phyloP scores from a whole-genome alignment of 2,329 filamentous ascomycete genomes.

The Calonectria henricotiae region DNA sequence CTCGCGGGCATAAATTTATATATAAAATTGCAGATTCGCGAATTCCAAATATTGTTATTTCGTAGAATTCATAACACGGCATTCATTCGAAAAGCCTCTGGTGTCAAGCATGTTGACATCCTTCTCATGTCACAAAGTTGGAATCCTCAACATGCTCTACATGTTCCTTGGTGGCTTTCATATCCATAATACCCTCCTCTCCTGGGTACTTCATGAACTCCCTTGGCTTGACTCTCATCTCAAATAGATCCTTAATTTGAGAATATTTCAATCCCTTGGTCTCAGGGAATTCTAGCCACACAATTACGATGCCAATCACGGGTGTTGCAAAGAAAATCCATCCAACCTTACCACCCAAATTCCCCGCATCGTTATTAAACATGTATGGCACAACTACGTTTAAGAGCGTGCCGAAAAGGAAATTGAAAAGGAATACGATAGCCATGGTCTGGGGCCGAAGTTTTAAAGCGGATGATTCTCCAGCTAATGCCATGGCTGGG shows the following conservation, averaged over 20 bases:
- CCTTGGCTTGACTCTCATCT: conserved; percentile 23
- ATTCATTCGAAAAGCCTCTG: neutral
- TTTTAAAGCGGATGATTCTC: conserved; percentile 10
- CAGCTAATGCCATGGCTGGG: conserved; percentile 17
- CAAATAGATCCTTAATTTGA: conserved; percentile 27
- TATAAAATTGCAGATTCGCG: too few species aligned
- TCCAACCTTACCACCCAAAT: conserved; percentile 25
- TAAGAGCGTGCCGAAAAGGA: conserved; percentile 2
- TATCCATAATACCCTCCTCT: neutral
- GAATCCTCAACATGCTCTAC: conserved; percentile 18
- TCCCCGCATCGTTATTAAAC: conserved; percentile 26
- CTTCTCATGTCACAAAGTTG: neutral
- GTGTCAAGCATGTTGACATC: neutral
- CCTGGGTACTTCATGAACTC: conserved; percentile 5
- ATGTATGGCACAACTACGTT: conserved; percentile 33
- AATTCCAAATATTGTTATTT: too few species aligned
- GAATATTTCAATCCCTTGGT: conserved; percentile 37
- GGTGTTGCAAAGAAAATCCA: conserved; percentile 23
- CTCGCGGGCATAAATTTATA: too few species aligned
- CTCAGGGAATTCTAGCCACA: conserved; percentile 39
- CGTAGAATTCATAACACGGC: neutral
- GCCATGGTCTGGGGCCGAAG: conserved; percentile 27
- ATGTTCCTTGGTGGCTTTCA: conserved; percentile 13
- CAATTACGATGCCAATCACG: neutral
- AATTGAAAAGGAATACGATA: conserved; percentile 22